Conservation (phyloP, 1,139 yeast genomes). For the Debaryomyces robertsiae region DNA sequence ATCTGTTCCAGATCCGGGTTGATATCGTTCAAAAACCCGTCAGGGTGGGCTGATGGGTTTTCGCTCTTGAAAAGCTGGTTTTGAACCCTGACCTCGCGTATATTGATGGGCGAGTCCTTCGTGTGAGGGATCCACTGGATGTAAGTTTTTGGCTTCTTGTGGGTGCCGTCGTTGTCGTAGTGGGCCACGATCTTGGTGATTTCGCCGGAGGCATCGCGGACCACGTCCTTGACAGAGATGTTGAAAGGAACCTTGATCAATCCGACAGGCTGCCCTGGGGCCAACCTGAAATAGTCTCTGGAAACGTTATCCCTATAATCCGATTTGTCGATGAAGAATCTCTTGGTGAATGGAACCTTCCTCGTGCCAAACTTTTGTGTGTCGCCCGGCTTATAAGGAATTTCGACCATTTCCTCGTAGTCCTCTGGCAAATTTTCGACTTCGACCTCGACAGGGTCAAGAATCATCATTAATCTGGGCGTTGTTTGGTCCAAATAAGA, state of each 20-base stretch:
- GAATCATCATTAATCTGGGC: conserved; percentile 92
- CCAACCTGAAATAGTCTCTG: conserved; percentile 79
- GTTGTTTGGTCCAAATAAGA: conserved; percentile 85
- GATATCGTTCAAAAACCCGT: conserved; percentile 83
- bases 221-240: conserved; percentile 70
- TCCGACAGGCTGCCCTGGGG: conserved; percentile 97
- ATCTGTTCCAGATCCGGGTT: conserved; percentile 78
- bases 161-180: conserved; percentile 63
- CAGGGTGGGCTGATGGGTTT: conserved; percentile 87
- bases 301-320: conserved; percentile 73
- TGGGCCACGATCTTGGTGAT: conserved; percentile 74
- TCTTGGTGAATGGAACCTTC: conserved; percentile 73
- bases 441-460: conserved; percentile 82
- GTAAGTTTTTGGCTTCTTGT: conserved; percentile 85
- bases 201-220: conserved; percentile 63
- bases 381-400: conserved; percentile 92
- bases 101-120: conserved; percentile 50
- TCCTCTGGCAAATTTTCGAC: conserved; percentile 82
- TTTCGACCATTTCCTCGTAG: conserved; percentile 64
- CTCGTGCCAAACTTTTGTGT: conserved; percentile 70
- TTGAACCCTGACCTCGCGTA: conserved; percentile 82
- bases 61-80: conserved; percentile 88
- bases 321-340: conserved; percentile 77
- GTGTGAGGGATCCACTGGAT: conserved; percentile 95
- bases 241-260: conserved; percentile 88